These are phyloP conservation scores for slime mould (Dictyostelium discoideum) DNA, from an alignment of 78 protist species.

Conservation along the genomic window DNA sequence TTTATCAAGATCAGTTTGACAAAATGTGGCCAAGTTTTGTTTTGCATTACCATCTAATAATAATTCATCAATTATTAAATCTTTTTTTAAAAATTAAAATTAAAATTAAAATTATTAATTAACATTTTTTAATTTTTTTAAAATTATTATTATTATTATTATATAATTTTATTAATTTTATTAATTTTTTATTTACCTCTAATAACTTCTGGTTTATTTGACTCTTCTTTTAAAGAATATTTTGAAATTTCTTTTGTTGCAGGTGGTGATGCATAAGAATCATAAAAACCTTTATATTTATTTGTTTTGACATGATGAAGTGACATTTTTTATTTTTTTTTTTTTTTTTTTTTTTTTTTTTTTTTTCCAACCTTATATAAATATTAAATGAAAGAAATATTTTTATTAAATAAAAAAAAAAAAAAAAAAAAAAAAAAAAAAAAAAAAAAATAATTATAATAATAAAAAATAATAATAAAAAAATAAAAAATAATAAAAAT, in stretches of 20 bases:
- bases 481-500: too few relatives aligned
- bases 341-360: too few relatives aligned
- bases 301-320: neutral
- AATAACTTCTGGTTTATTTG: neutral
- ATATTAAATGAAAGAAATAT: neutral
- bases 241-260: neutral
- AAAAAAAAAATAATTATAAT: too few relatives aligned
- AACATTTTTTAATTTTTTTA: neutral
- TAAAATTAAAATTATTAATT: neutral
- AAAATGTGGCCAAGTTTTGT: neutral
- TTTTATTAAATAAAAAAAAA: too few relatives aligned
- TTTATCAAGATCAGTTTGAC: constrained; percentile 27
- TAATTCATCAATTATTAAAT: neutral
- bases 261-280: neutral
- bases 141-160: neutral
- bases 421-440: too few relatives aligned
- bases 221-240: neutral
- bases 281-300: neutral
- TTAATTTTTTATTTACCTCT: neutral
- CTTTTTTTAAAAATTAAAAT: neutral
- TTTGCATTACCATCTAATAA: constrained; percentile 44
- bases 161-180: too few relatives aligned
- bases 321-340: neutral
- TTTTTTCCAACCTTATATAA: too few relatives aligned
- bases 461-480: too few relatives aligned